Evolutionary conservation across 805 yeast species (phyloP), one percentile per base, ranked within the genome.

Genomic region (Maudiozyma bulderi): DNA sequence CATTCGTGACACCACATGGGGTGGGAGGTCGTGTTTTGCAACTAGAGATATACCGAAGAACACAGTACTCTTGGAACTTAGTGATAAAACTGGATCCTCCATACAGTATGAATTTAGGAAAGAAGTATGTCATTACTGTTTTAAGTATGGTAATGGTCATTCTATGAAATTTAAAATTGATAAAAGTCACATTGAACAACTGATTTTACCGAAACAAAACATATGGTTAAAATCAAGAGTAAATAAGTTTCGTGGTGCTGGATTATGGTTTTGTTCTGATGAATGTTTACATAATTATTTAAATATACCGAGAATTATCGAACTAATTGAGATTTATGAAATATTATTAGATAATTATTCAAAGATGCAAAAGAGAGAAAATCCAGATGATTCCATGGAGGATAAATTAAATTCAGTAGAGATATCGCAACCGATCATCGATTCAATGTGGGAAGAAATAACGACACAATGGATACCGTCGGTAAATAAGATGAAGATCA

Each of bases 41-140:
- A 54, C 50, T 0, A 31, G 34, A 2, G 50, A 57, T n/a, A 73
- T 82, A 11, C 63, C 71, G 11, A 55, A 60, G 34, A 76, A 70
- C 8, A 70, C 77, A 0, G 55, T 59, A 0, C 63, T 82, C 4
- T 64, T 76, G 39, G 49, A 43, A 8, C 73, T 77, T 14, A 51
- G 57, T 3, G 48, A 60, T 2, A 80, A 82, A 0, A 60, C 78
- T 39, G 74, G 82, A 8, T 65, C 73, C 13, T 68, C 77, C 1
- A 69, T 81, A 3, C 61, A 71, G 14, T 69, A 73, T 50, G 80
- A 78, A 4, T 81, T 79, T 59, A 73, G 77, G 45, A 81, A 80
- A 53, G 87, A 82, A 55, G 84, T 78, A 1, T 82, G 88, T 58
- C 69, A 74, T 7, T 56, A 59, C 51, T 82, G 88, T 54, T 78